phyloP scores from a whole-genome alignment of 176 grass and related monocot species.

The Echinochloa phyllopogon region DNA sequence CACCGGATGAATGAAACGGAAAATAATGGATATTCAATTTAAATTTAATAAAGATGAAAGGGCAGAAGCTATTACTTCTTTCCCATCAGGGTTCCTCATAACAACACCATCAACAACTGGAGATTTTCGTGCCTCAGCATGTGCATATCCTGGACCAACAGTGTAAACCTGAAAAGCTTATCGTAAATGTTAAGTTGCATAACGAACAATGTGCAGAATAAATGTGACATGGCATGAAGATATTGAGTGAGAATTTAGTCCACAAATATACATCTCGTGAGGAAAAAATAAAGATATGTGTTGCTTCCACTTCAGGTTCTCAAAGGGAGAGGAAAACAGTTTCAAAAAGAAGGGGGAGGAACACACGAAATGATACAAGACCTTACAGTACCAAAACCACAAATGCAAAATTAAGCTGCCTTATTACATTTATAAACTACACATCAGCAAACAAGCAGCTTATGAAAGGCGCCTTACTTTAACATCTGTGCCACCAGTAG shows the following conservation, averaged over 20 bases:
- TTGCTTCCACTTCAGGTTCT: constrained; percentile 11
- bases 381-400: constrained; percentile 12
- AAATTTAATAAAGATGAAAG: constrained; percentile 35
- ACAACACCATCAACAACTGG: constrained; percentile 99
- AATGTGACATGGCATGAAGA: not conserved
- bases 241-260: not conserved
- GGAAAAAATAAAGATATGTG: not conserved
- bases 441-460: constrained; percentile 21
- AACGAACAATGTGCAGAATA: constrained; percentile 27
- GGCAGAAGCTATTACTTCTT: constrained; percentile 70
- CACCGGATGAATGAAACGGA: not conserved
- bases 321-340: not conserved
- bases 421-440: not conserved
- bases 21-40: constrained; percentile 23
- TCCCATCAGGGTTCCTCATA: constrained; percentile 95
- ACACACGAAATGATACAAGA: not conserved
- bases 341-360: no score
- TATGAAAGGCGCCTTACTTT: constrained; percentile 64
- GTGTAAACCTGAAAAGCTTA: constrained; percentile 84
- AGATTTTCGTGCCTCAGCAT: constrained; percentile 98
- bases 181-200: constrained; percentile 33
- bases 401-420: constrained; percentile 21
- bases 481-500: constrained; percentile 99
- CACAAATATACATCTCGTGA: not conserved
- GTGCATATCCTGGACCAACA: constrained; percentile 96